phyloP scores from a whole-genome alignment of 1,284 basidiomycete species.

The Volvariella surrecta region DNA sequence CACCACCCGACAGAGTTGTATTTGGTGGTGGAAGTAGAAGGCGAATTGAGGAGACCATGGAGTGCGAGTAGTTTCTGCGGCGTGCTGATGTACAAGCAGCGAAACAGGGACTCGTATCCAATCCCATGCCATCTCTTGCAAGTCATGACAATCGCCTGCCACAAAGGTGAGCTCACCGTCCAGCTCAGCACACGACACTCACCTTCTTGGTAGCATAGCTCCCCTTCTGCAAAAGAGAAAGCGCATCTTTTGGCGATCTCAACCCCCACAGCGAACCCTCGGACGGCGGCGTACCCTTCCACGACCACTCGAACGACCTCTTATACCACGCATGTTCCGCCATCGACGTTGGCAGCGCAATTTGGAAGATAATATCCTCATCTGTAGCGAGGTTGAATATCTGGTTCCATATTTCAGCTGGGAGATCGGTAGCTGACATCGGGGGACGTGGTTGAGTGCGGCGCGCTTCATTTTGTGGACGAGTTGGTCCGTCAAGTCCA shows the following conservation, averaged over 20 bases:
- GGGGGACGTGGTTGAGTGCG: not conserved
- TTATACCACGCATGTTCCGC: conserved; percentile 55
- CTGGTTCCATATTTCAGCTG: conserved; percentile 56
- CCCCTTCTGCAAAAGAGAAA: conserved; percentile 44
- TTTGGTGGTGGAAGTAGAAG: conserved; percentile 28
- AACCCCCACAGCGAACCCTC: conserved; percentile 38
- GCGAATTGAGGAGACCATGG: conserved; percentile 35
- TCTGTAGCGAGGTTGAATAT: conserved; percentile 63
- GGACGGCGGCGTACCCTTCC: not conserved
- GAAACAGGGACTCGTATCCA: conserved; percentile 55
- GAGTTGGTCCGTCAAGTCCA: too few species aligned
- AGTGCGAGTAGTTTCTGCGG: conserved; percentile 41
- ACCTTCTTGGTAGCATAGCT: conserved; percentile 63
- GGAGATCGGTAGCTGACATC: conserved; percentile 29
- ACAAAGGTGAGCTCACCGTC: too few species aligned
- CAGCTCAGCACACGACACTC: too few species aligned
- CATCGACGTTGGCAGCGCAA: conserved; percentile 47
- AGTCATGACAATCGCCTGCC: conserved; percentile 57
- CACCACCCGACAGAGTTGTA: conserved; percentile 50
- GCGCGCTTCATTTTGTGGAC: too few species aligned
- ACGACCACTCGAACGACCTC: conserved; percentile 23
- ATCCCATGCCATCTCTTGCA: conserved; percentile 45
- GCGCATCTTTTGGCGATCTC: conserved; percentile 45
- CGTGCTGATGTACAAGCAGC: conserved; percentile 53
- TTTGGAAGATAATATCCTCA: conserved; percentile 53